Evolutionary conservation across 2,329 filamentous ascomycete genomes (phyloP).

Genomic region (Sclerotinia subarctica): DNA sequence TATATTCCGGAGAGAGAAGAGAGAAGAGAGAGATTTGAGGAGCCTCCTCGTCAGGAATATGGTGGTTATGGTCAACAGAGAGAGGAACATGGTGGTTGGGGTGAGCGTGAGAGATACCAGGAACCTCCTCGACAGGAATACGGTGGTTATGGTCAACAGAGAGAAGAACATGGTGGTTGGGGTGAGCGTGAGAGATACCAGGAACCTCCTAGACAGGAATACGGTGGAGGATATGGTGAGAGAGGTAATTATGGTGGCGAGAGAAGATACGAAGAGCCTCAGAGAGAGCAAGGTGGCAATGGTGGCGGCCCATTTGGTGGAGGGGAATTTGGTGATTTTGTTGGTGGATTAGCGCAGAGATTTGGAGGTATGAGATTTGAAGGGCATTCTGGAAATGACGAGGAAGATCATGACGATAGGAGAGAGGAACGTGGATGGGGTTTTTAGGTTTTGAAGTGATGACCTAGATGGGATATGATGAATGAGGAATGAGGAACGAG

Average conservation of each 20-base stretch:
- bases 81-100: conserved; percentile 24
- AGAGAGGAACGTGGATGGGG: conserved; percentile 7
- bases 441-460: neutral
- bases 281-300: conserved; percentile 19
- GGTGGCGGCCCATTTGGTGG: conserved; percentile 16
- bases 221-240: conserved; percentile 14
- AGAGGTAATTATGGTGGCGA: neutral
- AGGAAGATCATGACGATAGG: conserved; percentile 46
- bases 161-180: conserved; percentile 24
- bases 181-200: conserved; percentile 19
- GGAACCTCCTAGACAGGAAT: conserved; percentile 23
- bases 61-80: conserved; percentile 19
- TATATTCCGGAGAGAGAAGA: conserved; percentile 21
- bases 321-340: conserved; percentile 8
- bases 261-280: neutral
- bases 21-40: conserved; percentile 19
- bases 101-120: too few species aligned
- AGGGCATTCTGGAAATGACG: neutral
- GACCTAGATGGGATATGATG: neutral
- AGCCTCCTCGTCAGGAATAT: conserved; percentile 25
- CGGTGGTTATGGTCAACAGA: conserved; percentile 19
- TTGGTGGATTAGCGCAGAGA: conserved; percentile 21
- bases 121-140: too few species aligned
- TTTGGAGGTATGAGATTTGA: conserved; percentile 15
- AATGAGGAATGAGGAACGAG: neutral